Conservation (phyloP, 345 rosid species). For the Turnera subulata region DNA sequence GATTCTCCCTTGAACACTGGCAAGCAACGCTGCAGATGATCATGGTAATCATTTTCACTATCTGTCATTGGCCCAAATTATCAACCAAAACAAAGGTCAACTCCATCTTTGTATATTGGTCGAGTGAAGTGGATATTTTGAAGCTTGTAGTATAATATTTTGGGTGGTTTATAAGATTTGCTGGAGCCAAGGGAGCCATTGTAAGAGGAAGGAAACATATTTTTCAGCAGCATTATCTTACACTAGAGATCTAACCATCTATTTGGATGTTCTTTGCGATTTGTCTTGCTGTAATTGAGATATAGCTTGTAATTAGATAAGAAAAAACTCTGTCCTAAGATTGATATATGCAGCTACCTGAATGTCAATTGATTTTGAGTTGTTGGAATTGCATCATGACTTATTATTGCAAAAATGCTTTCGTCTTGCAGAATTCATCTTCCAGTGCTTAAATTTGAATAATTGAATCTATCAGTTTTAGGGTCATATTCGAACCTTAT, state of each 20-base stretch:
- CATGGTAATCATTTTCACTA: conserved; percentile 17
- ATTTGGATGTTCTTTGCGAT: conserved; percentile 20
- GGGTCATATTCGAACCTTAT: too few species aligned
- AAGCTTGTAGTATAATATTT: conserved; percentile 23
- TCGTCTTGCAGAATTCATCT: not conserved
- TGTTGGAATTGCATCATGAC: conserved; percentile 14
- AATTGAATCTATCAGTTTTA: too few species aligned
- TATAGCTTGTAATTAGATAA: conserved; percentile 37
- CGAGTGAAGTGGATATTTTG: conserved; percentile 28
- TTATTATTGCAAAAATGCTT: not conserved
- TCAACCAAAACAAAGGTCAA: conserved; percentile 19
- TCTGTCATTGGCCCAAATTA: conserved; percentile 21
- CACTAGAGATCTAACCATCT: conserved; percentile 37
- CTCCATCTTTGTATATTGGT: conserved; percentile 16
- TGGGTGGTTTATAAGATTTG: conserved; percentile 22
- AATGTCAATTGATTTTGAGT: conserved; percentile 24
- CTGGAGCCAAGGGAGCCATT: conserved; percentile 21
- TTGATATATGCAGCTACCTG: conserved; percentile 28
- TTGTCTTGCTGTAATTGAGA: conserved; percentile 33
- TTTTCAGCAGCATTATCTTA: too few species aligned
- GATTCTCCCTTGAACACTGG: conserved; percentile 52
- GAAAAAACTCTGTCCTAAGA: conserved; percentile 23
- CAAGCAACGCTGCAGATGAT: conserved; percentile 48
- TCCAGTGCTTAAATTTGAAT: not conserved
- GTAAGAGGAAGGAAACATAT: too few species aligned